phyloP scores from a whole-genome alignment of 352 stramenopile species.

The Phytophthora sojae region DNA sequence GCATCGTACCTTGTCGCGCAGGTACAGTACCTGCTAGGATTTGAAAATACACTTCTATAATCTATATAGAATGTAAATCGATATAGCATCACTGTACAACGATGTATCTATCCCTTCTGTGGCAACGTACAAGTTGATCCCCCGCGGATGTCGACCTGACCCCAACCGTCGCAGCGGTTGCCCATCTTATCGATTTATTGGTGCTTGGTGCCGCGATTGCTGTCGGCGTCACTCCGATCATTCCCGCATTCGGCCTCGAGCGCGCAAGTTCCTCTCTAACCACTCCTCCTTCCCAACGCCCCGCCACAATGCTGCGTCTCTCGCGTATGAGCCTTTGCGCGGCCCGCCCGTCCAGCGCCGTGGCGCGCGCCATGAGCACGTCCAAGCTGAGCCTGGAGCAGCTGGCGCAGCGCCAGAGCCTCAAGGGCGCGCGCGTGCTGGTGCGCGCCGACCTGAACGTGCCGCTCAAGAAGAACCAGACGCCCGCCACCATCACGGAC shows the following conservation, averaged over 20 bases:
- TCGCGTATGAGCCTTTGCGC: constrained; percentile 31
- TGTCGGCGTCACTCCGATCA: constrained; percentile 5
- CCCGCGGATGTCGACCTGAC: neutral
- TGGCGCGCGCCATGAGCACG: constrained; percentile 51
- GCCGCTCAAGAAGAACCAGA: constrained; percentile 93
- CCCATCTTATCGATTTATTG: constrained; percentile 21
- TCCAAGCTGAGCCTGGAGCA: constrained; percentile 79
- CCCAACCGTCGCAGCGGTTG: constrained; percentile 5
- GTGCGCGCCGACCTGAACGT: constrained; percentile 99
- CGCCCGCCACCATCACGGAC: constrained; percentile 96
- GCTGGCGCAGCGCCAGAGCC: constrained; percentile 63
- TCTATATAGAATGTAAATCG: neutral
- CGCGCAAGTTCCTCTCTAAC: constrained; percentile 7
- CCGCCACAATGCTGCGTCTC: constrained; percentile 29
- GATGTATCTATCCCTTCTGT: too few species aligned
- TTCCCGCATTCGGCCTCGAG: constrained; percentile 17
- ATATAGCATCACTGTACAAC: neutral
- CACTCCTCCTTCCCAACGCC: neutral
- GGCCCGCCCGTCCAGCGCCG: constrained; percentile 9
- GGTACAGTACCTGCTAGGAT: constrained; percentile 6
- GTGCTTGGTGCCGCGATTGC: constrained; percentile 18
- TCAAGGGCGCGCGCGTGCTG: constrained; percentile 97
- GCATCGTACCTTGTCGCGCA: constrained; percentile 6
- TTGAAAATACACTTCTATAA: constrained; percentile 1
- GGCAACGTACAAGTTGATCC: neutral